Conservation (phyloP, 2,329 filamentous ascomycete species). For the Stachybotrys elegans region DNA sequence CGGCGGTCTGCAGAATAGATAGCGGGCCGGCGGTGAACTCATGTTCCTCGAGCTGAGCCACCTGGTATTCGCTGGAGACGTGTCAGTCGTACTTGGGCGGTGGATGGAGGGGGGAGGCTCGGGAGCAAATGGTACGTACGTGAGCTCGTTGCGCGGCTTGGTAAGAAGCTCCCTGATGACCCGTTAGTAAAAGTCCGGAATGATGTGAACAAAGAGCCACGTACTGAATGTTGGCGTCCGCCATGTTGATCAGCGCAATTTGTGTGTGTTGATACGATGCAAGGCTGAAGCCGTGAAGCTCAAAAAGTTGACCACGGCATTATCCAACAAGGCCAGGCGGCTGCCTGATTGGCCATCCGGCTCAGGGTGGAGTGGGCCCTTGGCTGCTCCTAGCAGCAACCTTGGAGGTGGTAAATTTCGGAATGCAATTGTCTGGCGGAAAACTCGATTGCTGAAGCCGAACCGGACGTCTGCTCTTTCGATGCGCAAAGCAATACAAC, state of each 20-base stretch:
- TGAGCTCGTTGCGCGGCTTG: slow-evolving; percentile 86
- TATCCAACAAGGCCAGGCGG: too few species aligned
- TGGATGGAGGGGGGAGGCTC: slow-evolving; percentile 8
- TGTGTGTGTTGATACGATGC: slow-evolving; percentile 15
- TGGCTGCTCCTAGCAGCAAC: too few species aligned
- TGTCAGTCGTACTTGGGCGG: slow-evolving; percentile 8
- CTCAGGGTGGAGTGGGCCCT: too few species aligned
- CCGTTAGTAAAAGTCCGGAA: slow-evolving; percentile 20
- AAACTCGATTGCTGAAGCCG: background rate
- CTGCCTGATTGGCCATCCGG: too few species aligned
- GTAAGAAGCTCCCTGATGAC: slow-evolving; percentile 71
- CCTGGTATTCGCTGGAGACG: slow-evolving; percentile 73
- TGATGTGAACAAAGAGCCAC: slow-evolving; percentile 17
- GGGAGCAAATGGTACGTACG: too few species aligned
- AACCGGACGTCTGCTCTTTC: slow-evolving; percentile 16
- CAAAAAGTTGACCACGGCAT: slow-evolving; percentile 23
- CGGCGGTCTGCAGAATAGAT: slow-evolving; percentile 94
- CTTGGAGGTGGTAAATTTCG: too few species aligned
- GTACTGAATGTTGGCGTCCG: slow-evolving; percentile 69
- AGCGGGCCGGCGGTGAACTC: slow-evolving; percentile 54
- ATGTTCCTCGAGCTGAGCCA: slow-evolving; percentile 62
- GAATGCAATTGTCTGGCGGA: too few species aligned
- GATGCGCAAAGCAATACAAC: slow-evolving; percentile 27
- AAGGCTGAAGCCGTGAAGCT: slow-evolving; percentile 29
- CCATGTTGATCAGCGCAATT: slow-evolving; percentile 37